Conservation (phyloP, 129 eudicot species). For the Flaveria trinervia region DNA sequence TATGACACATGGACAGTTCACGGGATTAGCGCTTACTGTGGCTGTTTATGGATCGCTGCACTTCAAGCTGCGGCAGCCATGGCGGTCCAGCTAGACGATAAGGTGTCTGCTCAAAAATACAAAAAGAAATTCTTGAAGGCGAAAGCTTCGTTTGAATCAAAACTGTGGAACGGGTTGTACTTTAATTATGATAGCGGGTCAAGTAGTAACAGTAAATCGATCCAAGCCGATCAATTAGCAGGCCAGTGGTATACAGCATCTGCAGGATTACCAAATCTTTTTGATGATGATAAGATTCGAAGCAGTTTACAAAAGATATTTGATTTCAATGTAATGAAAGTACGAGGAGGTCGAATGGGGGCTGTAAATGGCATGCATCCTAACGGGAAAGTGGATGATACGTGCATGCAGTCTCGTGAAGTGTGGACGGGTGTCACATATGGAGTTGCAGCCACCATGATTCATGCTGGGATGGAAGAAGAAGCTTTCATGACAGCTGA, state of each 20-base stretch:
- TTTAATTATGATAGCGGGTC: constrained; percentile 95
- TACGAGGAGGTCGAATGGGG: constrained; percentile 91
- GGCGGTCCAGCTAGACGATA: constrained; percentile 83
- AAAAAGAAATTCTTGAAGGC: constrained; percentile 65
- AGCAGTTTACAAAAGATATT: constrained; percentile 70
- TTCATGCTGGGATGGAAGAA: constrained; percentile 91
- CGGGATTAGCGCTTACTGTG: constrained; percentile 94
- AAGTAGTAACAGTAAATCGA: constrained; percentile 84
- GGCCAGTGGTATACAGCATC: constrained; percentile 97
- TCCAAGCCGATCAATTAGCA: constrained; percentile 93
- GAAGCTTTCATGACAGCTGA: constrained; percentile 83
- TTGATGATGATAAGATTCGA: constrained; percentile 60
- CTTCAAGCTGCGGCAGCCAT: constrained; percentile 96
- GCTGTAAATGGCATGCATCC: constrained; percentile 98
- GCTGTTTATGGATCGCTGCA: constrained; percentile 91
- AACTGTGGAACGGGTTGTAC: constrained; percentile 87
- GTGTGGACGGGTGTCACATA: constrained; percentile 96
- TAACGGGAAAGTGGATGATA: constrained; percentile 85
- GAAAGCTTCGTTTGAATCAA: constrained; percentile 64
- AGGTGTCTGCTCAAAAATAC: constrained; percentile 66
- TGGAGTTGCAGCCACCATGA: constrained; percentile 89
- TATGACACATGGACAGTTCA: constrained; percentile 99
- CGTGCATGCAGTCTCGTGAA: constrained; percentile 98
- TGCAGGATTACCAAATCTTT: constrained; percentile 86
- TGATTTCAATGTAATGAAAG: constrained; percentile 93